These are phyloP conservation scores for Juglanconis sp. DNA, from an alignment of 2,329 filamentous ascomycete genomes.

Conservation along the genomic window DNA sequence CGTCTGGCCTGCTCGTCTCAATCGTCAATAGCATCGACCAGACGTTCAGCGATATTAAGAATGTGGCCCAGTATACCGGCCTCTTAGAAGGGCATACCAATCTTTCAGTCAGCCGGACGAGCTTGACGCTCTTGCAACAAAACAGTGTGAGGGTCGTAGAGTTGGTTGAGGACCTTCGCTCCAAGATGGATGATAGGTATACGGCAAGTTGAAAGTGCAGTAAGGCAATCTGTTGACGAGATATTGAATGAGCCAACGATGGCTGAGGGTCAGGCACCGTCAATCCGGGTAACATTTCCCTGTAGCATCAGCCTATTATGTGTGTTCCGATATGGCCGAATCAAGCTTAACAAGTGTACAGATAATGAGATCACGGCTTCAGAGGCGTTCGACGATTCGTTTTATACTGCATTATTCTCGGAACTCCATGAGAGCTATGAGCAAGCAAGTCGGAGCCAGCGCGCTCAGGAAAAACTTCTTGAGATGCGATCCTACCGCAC, in stretches of 20 bases:
- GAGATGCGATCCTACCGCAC: background rate
- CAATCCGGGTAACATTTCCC: too few relatives aligned
- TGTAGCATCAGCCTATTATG: too few relatives aligned
- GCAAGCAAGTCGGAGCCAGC: background rate
- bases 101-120: background rate
- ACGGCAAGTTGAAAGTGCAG: background rate
- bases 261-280: background rate
- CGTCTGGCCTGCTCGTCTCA: background rate
- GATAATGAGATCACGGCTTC: too few relatives aligned
- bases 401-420: background rate
- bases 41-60: background rate
- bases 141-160: background rate
- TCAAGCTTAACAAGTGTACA: too few relatives aligned
- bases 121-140: background rate
- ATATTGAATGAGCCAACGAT: background rate
- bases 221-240: background rate
- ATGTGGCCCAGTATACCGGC: background rate
- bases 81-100: background rate
- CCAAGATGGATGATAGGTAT: background rate
- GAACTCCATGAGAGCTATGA: background rate
- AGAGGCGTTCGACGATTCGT: background rate
- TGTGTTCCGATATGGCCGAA: too few relatives aligned
- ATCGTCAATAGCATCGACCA: background rate
- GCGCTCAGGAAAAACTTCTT: background rate
- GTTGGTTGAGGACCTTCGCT: background rate